Percentiles rank a stretch among this genome's conserved stretches.
Conservation (phyloP, 2,329 filamentous ascomycete species). For the Penicillium decumbens region DNA sequence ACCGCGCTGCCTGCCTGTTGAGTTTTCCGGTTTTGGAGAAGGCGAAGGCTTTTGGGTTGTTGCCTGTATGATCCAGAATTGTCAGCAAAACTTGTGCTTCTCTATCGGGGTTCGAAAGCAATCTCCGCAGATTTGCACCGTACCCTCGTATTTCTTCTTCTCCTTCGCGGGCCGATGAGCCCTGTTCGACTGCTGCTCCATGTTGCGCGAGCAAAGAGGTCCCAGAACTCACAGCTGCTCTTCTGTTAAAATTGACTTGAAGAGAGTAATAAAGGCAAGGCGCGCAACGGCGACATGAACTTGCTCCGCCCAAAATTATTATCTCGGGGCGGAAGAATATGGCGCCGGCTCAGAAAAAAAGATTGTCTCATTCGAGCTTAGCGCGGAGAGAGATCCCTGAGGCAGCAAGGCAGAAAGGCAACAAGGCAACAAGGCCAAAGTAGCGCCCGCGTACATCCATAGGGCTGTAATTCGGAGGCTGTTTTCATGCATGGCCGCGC, state of each 20-base stretch:
- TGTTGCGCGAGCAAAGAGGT: conserved; percentile 41
- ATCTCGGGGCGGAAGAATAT: conserved; percentile 30
- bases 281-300: conserved; percentile 11
- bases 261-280: conserved; percentile 13
- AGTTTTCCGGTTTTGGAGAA: conserved; percentile 76
- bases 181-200: conserved; percentile 80
- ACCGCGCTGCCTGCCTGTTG: conserved; percentile 59
- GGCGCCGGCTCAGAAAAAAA: conserved; percentile 16
- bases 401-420: conserved; percentile 5
- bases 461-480: no score
- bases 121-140: conserved; percentile 24
- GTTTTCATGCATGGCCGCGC: no score
- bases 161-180: conserved; percentile 83
- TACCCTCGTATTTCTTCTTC: conserved; percentile 71
- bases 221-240: conserved; percentile 24
- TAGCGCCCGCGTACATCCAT: no score
- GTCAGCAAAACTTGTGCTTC: conserved; percentile 5
- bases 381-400: conserved; percentile 11
- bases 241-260: conserved; percentile 15
- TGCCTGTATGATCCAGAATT: conserved; percentile 46
- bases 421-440: background rate
- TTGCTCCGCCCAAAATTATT: conserved; percentile 32
- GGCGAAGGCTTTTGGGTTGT: conserved; percentile 86
- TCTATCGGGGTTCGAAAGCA: conserved; percentile 3
- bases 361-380: conserved; percentile 7